Percentiles rank a stretch among this genome's conserved stretches.
These are phyloP conservation scores for Xerocomus brunneocitrinus DNA, from an alignment of 768 basidiomycete genomes.

Conservation along the genomic window DNA sequence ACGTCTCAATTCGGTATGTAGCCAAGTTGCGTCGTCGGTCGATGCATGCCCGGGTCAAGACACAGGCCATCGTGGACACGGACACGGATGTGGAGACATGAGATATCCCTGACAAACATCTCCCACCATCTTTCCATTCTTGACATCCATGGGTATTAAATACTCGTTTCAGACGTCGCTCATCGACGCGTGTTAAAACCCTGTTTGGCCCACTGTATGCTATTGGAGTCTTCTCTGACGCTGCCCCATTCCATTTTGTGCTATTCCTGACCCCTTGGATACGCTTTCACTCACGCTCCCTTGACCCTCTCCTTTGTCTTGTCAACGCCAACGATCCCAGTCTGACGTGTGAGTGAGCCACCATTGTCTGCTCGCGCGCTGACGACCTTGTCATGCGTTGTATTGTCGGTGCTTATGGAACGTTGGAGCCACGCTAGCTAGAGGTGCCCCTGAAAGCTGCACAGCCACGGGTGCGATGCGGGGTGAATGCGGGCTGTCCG, in stretches of 20 bases:
- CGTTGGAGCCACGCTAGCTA: background rate
- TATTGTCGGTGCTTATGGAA: background rate
- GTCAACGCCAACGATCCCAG: background rate
- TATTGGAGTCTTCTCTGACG: background rate
- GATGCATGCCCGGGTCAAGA: background rate
- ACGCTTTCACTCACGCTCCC: background rate
- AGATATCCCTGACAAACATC: background rate
- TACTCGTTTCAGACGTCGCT: background rate
- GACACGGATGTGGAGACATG: constrained; percentile 8
- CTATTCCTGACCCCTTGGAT: background rate
- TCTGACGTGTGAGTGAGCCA: background rate
- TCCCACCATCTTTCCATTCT: constrained; percentile 7
- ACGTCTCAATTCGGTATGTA: background rate
- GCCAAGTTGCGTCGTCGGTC: background rate
- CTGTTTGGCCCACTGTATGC: background rate
- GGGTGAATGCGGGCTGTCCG: background rate
- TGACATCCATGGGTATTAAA: background rate
- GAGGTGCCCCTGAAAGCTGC: background rate
- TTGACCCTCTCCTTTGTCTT: background rate
- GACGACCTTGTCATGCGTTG: background rate
- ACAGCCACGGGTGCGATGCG: background rate
- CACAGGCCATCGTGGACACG: constrained; percentile 4
- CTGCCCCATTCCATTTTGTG: background rate
- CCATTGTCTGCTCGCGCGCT: background rate
- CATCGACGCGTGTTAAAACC: background rate